phyloP scores from a whole-genome alignment of 352 stramenopile species.

The Globisporangium camurandrum region DNA sequence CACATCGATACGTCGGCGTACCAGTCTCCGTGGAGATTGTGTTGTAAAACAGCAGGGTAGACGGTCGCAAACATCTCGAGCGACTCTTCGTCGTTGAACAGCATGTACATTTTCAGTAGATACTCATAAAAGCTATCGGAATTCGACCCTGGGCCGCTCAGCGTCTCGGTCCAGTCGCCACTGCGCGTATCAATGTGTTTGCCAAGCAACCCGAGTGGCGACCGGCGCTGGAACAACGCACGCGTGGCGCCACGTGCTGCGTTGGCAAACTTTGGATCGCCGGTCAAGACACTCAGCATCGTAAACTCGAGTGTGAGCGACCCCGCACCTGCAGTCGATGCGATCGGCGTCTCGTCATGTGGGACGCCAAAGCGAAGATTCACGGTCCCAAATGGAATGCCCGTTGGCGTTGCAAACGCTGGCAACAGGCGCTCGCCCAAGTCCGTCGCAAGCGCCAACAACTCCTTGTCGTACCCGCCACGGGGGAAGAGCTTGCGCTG shows the following conservation, averaged over 20 bases:
- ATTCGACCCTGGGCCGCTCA: conserved; percentile 87
- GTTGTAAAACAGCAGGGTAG: conserved; percentile 51
- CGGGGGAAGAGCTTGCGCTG: conserved; percentile 40
- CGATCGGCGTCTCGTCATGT: conserved; percentile 90
- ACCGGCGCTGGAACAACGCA: conserved; percentile 69
- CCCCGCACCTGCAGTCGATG: conserved; percentile 93
- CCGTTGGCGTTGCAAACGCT: conserved; percentile 94
- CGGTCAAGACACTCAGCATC: conserved; percentile 87
- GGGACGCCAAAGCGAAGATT: conserved; percentile 91
- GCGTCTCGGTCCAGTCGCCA: conserved; percentile 78
- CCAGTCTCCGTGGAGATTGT: conserved; percentile 82
- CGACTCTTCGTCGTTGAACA: conserved; percentile 91
- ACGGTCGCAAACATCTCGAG: conserved; percentile 88
- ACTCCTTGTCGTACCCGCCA: conserved; percentile 86
- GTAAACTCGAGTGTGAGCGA: conserved; percentile 97
- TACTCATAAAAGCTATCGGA: conserved; percentile 99
- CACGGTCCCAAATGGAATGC: conserved; percentile 96
- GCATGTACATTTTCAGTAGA: conserved; percentile 94
- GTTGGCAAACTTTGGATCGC: conserved; percentile 55
- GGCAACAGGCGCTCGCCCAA: conserved; percentile 93
- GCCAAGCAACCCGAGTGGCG: conserved; percentile 87
- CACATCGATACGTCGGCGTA: conserved; percentile 84
- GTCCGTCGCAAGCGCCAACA: conserved; percentile 92
- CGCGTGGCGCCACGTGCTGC: conserved; percentile 58
- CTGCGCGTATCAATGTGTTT: conserved; percentile 94